A percentile compares a stretch with the other conserved stretches of the same genome.
These are phyloP conservation scores for Penicillium flavigenum DNA, from an alignment of 495 filamentous ascomycete species.

Conservation along the genomic window DNA sequence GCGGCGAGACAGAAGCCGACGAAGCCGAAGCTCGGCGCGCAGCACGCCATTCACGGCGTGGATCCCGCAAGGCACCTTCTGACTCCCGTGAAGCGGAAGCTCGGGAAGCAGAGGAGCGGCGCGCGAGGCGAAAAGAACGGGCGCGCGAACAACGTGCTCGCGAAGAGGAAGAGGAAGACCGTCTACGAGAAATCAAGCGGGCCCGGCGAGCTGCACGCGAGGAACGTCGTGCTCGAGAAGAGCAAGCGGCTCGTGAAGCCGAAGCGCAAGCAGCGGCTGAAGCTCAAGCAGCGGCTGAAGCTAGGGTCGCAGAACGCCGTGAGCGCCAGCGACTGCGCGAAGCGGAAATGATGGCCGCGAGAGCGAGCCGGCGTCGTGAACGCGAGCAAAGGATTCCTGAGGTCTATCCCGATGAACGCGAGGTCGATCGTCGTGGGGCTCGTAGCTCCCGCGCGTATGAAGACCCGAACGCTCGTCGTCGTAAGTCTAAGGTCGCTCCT, in stretches of 20 bases:
- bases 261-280: slow-evolving; percentile 43
- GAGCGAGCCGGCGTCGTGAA: slow-evolving; percentile 36
- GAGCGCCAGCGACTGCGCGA: slow-evolving; percentile 43
- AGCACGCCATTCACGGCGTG: slow-evolving; percentile 44
- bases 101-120: slow-evolving; percentile 48
- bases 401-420: slow-evolving; percentile 21
- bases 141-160: slow-evolving; percentile 36
- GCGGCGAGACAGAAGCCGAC: slow-evolving; percentile 50
- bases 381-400: slow-evolving; percentile 32
- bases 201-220: slow-evolving; percentile 50
- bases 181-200: slow-evolving; percentile 45
- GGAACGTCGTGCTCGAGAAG: slow-evolving; percentile 48
- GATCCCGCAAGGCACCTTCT: slow-evolving; percentile 36
- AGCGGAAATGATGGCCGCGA: slow-evolving; percentile 37
- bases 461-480: slow-evolving; percentile 35
- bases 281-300: slow-evolving; percentile 42
- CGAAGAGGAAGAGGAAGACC: slow-evolving; percentile 53
- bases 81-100: slow-evolving; percentile 33
- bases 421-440: slow-evolving; percentile 20
- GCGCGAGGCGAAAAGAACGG: slow-evolving; percentile 43
- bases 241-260: slow-evolving; percentile 48
- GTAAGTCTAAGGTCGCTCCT: slow-evolving; percentile 31
- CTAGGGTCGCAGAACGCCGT: slow-evolving; percentile 40
- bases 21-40: slow-evolving; percentile 52
- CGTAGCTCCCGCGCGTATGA: slow-evolving; percentile 28